Evolutionary conservation across 352 stramenopile genomes (phyloP).

Genomic region (Phytophthora sansomeana): DNA sequence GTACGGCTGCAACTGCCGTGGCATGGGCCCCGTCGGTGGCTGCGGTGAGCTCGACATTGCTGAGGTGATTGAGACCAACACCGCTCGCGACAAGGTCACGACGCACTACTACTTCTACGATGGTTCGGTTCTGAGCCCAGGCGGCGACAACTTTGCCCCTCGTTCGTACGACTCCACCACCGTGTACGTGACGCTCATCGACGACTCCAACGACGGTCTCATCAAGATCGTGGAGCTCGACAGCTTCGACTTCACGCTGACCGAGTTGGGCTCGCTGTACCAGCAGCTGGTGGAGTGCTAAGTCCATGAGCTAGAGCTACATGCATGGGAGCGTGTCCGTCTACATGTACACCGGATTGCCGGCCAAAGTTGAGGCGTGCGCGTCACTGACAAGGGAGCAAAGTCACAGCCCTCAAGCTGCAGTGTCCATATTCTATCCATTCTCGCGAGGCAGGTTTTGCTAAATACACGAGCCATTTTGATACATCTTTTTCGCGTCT

Average conservation of each 20-base stretch:
- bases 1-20: slow-evolving; percentile 78
- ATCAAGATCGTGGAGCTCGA: slow-evolving; percentile 75
- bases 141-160: slow-evolving; percentile 60
- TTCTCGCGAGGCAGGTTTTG: slow-evolving; percentile 28
- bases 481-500: slow-evolving; percentile 11
- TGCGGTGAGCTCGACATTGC: slow-evolving; percentile 76
- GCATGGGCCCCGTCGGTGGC: slow-evolving; percentile 53
- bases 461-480: slow-evolving; percentile 42
- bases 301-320: slow-evolving; percentile 8
- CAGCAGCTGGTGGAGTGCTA: slow-evolving; percentile 43
- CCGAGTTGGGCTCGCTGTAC: slow-evolving; percentile 40
- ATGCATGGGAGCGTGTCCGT: slow-evolving; percentile 9
- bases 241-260: slow-evolving; percentile 55
- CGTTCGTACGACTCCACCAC: slow-evolving; percentile 41
- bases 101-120: slow-evolving; percentile 82
- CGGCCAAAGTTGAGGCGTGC: slow-evolving; percentile 3
- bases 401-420: slow-evolving; percentile 23
- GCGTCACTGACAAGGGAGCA: slow-evolving; percentile 13
- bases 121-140: slow-evolving; percentile 34
- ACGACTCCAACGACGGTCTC: slow-evolving; percentile 51
- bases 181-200: slow-evolving; percentile 72
- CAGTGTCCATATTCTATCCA: slow-evolving; percentile 39
- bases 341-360: slow-evolving; percentile 14
- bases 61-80: slow-evolving; percentile 70
- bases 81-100: slow-evolving; percentile 39